A percentile compares a stretch with the other conserved stretches of the same genome.
Conservation (phyloP, 2,329 filamentous ascomycete genomes). For the Talaromyces sp. region DNA sequence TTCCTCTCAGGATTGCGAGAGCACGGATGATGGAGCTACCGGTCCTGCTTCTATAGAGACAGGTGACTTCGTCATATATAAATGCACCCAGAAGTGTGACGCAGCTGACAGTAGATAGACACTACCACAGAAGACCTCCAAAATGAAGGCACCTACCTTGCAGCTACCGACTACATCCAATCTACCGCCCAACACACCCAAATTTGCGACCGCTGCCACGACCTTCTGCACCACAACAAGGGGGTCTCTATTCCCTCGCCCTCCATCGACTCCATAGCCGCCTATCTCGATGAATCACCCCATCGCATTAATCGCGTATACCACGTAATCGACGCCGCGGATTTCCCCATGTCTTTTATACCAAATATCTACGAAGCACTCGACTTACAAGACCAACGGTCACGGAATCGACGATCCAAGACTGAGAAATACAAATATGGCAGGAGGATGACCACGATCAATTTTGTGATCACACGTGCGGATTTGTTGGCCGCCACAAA, state of each 20-base stretch:
- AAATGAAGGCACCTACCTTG: conserved; percentile 19
- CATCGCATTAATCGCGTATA: conserved; percentile 92
- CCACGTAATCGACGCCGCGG: conserved; percentile 89
- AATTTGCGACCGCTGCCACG: conserved; percentile 83
- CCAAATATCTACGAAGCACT: conserved; percentile 70
- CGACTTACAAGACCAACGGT: conserved; percentile 68
- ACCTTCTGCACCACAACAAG: conserved; percentile 69
- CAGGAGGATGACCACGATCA: conserved; percentile 72
- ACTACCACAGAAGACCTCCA: not conserved
- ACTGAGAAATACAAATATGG: conserved; percentile 62
- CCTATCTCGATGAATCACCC: conserved; percentile 83
- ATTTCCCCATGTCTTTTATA: conserved; percentile 91
- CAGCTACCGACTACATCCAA: conserved; percentile 23
- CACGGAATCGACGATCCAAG: conserved; percentile 73
- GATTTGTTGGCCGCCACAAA: conserved; percentile 83
- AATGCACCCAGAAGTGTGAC: too few relatives aligned
- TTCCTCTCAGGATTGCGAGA: not conserved
- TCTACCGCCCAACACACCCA: conserved; percentile 23
- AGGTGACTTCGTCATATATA: not conserved
- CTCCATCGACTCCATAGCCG: conserved; percentile 71
- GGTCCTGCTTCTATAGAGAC: not conserved
- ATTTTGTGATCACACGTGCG: conserved; percentile 84
- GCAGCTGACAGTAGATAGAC: not conserved
- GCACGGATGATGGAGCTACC: not conserved
- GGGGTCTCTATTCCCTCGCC: conserved; percentile 75